These are phyloP conservation scores for Porphyridium purpureum DNA, from an alignment of 23 red algal species.

Conservation along the genomic window DNA sequence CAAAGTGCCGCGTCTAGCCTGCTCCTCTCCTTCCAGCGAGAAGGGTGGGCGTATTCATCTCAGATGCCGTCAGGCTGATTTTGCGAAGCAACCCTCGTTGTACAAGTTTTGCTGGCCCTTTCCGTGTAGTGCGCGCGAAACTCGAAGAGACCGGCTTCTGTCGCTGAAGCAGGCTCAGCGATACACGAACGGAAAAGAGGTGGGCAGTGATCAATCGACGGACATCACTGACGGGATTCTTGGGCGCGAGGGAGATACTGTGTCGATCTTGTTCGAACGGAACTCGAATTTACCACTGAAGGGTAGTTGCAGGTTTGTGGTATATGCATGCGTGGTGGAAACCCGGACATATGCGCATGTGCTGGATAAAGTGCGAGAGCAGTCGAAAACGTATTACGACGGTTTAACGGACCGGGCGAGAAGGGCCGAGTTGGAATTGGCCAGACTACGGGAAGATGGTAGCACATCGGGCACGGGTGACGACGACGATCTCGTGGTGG, in stretches of 20 bases:
- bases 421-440: not conserved
- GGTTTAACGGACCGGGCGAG: not conserved
- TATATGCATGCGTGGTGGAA: conserved; percentile 12
- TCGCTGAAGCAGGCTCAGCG: conserved; percentile 47
- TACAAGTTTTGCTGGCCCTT: too few species aligned
- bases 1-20: too few species aligned
- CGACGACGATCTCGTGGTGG: not conserved
- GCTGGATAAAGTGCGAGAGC: not conserved
- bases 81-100: too few species aligned
- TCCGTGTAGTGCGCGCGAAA: too few species aligned
- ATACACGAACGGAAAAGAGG: conserved; percentile 56
- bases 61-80: too few species aligned
- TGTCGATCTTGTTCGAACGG: not conserved
- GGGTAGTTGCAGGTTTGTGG: not conserved
- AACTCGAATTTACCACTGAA: not conserved
- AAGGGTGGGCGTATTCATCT: too few species aligned
- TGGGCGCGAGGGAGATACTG: not conserved
- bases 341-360: not conserved
- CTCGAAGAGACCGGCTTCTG: too few species aligned
- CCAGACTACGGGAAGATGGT: not conserved
- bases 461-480: not conserved
- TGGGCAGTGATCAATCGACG: conserved; percentile 37
- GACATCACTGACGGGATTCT: conserved; percentile 14
- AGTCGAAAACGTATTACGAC: not conserved
- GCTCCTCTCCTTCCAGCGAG: too few species aligned